A percentile compares a stretch with the other conserved stretches of the same genome.
phyloP scores from a whole-genome alignment of 495 filamentous ascomycete species.

The Rhypophila decipiens region DNA sequence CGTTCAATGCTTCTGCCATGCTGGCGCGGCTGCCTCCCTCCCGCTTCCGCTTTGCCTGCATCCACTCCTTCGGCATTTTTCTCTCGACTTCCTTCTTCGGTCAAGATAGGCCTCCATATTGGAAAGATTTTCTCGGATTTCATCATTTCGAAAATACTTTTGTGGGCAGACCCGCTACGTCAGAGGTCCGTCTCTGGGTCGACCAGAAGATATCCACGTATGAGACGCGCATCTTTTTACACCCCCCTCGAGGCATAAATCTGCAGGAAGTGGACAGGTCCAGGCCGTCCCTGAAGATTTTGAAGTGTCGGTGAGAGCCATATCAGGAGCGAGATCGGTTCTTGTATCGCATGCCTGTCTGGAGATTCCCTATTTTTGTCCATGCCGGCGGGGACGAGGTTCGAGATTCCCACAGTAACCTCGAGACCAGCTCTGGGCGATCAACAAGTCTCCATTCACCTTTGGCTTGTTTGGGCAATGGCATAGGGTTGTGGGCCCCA shows the following conservation, averaged over 20 bases:
- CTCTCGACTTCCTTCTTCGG: slow-evolving; percentile 11
- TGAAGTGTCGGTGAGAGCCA: slow-evolving; percentile 26
- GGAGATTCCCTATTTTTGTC: slow-evolving; percentile 13
- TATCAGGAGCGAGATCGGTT: slow-evolving; percentile 11
- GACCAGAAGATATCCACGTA: slow-evolving; percentile 11
- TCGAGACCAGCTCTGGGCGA: not conserved
- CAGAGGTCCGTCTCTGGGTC: slow-evolving; percentile 18
- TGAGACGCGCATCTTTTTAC: slow-evolving; percentile 16
- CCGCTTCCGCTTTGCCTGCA: not conserved
- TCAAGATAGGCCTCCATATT: slow-evolving; percentile 9
- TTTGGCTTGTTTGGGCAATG: slow-evolving; percentile 12
- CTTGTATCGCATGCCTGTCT: slow-evolving; percentile 9
- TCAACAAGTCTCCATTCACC: slow-evolving; percentile 9
- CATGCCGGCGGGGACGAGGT: not conserved
- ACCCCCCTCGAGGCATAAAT: slow-evolving; percentile 15
- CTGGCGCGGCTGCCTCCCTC: not conserved
- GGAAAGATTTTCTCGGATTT: too few species aligned
- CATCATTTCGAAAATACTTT: slow-evolving; percentile 11
- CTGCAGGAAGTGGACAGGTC: slow-evolving; percentile 16
- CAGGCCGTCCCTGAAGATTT: slow-evolving; percentile 5
- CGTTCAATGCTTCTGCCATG: not conserved
- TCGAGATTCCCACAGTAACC: not conserved
- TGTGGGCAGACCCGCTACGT: slow-evolving; percentile 25
- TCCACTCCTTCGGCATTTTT: slow-evolving; percentile 5
- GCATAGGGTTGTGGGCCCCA: slow-evolving; percentile 7